These are phyloP conservation scores for Boeremia exigua DNA, from an alignment of 2,329 filamentous ascomycete species.

Conservation along the genomic window DNA sequence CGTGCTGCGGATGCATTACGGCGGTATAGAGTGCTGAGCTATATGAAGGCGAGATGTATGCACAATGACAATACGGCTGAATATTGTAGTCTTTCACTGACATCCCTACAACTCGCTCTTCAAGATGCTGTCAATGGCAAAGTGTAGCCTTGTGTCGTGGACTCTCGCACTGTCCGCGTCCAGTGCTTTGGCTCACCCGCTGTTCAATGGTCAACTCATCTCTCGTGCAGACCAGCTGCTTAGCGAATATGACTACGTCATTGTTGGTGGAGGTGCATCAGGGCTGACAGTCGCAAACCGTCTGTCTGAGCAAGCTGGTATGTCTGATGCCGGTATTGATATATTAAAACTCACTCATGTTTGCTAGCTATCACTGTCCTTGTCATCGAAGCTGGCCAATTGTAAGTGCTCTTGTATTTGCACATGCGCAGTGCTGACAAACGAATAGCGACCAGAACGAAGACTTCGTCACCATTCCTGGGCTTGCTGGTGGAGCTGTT, in stretches of 20 bases:
- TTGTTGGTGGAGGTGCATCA: constrained; percentile 35
- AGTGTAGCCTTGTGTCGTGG: constrained; percentile 7
- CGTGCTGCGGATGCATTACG: constrained; percentile 5
- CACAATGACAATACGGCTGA: background rate
- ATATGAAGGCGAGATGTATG: constrained; percentile 1
- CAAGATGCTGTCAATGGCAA: constrained; percentile 3
- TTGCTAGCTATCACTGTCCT: constrained; percentile 25
- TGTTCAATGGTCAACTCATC: constrained; percentile 21
- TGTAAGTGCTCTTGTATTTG: constrained; percentile 17
- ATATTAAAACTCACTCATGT: background rate
- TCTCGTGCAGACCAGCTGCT: constrained; percentile 22
- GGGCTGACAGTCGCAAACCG: constrained; percentile 40
- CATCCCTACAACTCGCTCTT: background rate
- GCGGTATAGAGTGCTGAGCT: background rate
- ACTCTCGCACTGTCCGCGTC: constrained; percentile 22
- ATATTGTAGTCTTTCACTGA: background rate
- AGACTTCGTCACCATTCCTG: constrained; percentile 31
- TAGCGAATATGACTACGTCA: constrained; percentile 34
- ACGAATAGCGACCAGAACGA: constrained; percentile 27
- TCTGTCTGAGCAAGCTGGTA: constrained; percentile 31
- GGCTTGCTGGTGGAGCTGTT: constrained; percentile 30
- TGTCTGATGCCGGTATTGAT: background rate
- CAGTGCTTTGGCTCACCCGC: constrained; percentile 23
- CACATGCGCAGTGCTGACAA: background rate
- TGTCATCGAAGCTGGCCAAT: constrained; percentile 31